phyloP scores from a whole-genome alignment of 73 alveolate genomes.

The Stentor coeruleus region DNA sequence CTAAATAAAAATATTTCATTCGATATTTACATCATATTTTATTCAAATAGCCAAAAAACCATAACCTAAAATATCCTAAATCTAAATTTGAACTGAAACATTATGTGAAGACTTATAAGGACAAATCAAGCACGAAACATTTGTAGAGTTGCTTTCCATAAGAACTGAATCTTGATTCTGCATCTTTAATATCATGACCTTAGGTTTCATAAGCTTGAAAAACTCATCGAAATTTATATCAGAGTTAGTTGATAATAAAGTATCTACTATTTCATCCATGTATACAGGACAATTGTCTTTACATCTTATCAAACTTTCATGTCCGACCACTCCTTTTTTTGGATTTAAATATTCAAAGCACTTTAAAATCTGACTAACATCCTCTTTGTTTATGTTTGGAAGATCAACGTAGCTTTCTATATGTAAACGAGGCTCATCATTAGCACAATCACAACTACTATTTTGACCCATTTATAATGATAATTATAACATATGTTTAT shows the following conservation, averaged over 20 bases:
- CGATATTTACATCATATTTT: no score
- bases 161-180: not conserved
- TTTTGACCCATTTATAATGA: no score
- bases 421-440: not conserved
- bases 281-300: not conserved
- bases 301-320: not conserved
- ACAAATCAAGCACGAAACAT: constrained; percentile 8
- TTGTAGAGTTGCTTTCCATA: not conserved
- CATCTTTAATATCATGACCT: not conserved
- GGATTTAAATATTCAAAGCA: constrained; percentile 21
- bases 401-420: not conserved
- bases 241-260: not conserved
- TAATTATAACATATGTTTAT: no score
- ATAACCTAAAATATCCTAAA: no score
- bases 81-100: no score
- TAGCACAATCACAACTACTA: not conserved
- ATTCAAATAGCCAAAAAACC: no score
- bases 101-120: constrained; percentile 20
- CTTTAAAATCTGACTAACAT: not conserved
- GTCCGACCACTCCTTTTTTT: not conserved
- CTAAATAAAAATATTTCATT: no score
- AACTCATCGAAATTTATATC: constrained; percentile 17
- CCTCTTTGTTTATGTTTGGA: constrained; percentile 11
- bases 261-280: not conserved
- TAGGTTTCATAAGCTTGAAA: constrained; percentile 16